These are phyloP conservation scores for Inonotus obliquus DNA, from an alignment of 1,284 basidiomycete species.

Conservation along the genomic window DNA sequence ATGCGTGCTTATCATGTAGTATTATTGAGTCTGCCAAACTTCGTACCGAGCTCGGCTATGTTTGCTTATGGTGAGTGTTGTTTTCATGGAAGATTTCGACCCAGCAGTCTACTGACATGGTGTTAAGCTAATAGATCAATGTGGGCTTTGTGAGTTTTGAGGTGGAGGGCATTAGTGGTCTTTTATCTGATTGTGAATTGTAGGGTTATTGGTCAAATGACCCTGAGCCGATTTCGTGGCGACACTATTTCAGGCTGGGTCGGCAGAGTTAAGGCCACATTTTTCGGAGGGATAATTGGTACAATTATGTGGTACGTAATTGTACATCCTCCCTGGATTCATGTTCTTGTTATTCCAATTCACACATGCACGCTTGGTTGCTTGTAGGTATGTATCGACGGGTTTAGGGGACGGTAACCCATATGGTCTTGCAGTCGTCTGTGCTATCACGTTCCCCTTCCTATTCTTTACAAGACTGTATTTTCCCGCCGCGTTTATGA, in stretches of 20 bases:
- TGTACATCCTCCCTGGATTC: conserved; percentile 21
- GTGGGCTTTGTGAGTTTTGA: conserved; percentile 33
- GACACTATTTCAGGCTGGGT: conserved; percentile 71
- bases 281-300: conserved; percentile 66
- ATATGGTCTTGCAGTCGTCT: conserved; percentile 70
- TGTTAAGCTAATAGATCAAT: conserved; percentile 29
- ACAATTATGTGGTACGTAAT: conserved; percentile 59
- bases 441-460: conserved; percentile 67
- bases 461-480: conserved; percentile 67
- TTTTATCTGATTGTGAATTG: background rate
- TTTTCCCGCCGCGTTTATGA: conserved; percentile 70
- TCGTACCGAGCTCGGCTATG: conserved; percentile 12
- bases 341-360: conserved; percentile 11
- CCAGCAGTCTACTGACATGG: background rate
- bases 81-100: background rate
- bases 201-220: conserved; percentile 73
- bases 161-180: background rate
- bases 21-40: conserved; percentile 49
- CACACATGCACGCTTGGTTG: background rate
- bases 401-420: conserved; percentile 63
- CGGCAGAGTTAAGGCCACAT: conserved; percentile 60
- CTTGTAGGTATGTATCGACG: conserved; percentile 66
- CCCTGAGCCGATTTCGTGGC: conserved; percentile 64
- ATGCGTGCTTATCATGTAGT: no score
- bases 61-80: conserved; percentile 21